Evolutionary conservation across 208 protist genomes (phyloP).

Genomic region (Leishmania arabica): DNA sequence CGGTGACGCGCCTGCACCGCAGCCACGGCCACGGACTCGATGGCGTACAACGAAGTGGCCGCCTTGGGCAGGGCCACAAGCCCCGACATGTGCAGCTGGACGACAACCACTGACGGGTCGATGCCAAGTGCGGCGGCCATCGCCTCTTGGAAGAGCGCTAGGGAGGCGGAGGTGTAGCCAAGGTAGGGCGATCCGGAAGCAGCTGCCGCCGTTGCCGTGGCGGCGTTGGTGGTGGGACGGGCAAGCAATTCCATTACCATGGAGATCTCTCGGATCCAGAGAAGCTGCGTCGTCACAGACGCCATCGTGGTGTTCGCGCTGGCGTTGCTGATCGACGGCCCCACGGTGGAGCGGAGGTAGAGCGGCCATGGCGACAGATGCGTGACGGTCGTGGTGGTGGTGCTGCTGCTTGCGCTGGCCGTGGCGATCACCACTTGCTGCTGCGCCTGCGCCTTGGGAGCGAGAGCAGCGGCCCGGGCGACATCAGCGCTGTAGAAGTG

Average conservation of each 20-base stretch:
- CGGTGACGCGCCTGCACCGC: slow-evolving; percentile 17
- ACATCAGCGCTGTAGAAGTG: slow-evolving; percentile 72
- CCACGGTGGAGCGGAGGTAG: slow-evolving; percentile 10
- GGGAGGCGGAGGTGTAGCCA: slow-evolving; percentile 14
- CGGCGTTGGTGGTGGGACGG: slow-evolving; percentile 13
- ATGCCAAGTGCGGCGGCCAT: slow-evolving; percentile 26
- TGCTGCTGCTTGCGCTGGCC: too few relatives aligned
- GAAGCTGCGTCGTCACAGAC: neutral
- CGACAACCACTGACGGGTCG: slow-evolving; percentile 33
- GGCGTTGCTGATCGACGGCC: neutral
- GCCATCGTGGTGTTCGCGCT: neutral
- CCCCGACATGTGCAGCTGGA: slow-evolving; percentile 31
- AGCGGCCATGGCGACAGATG: slow-evolving; percentile 19
- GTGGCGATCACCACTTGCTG: neutral
- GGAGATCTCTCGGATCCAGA: slow-evolving; percentile 31
- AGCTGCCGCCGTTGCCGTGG: neutral
- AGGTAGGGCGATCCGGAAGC: slow-evolving; percentile 12
- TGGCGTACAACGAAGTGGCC: neutral
- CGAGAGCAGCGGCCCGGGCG: slow-evolving; percentile 9
- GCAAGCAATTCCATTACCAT: slow-evolving; percentile 34
- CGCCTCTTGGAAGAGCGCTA: slow-evolving; percentile 38
- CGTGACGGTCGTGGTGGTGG: neutral
- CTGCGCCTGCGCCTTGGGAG: neutral
- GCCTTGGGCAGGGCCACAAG: slow-evolving; percentile 7
- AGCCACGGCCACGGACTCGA: neutral